These are phyloP conservation scores for Acacia acuminata DNA, from an alignment of 306 rosid species.

Conservation along the genomic window DNA sequence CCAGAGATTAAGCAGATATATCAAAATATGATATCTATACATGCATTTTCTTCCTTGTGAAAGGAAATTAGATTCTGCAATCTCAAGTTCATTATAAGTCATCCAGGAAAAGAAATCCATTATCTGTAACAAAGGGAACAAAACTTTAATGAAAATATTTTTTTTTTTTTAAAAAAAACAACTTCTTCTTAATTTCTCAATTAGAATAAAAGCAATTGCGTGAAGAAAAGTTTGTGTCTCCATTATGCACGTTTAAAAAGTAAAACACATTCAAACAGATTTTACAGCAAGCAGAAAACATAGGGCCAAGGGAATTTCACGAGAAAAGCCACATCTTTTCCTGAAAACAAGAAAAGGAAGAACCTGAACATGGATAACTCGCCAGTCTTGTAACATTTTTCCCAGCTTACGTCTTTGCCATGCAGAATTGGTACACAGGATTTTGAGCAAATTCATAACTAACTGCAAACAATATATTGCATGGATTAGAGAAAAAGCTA, in stretches of 20 bases:
- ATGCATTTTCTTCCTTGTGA: neutral
- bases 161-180: neutral
- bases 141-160: constrained; percentile 13
- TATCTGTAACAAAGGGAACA: constrained; percentile 1
- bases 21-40: constrained; percentile 17
- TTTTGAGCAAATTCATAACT: constrained; percentile 73
- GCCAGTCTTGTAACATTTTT: constrained; percentile 95
- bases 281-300: constrained; percentile 1
- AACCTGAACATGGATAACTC: constrained; percentile 83
- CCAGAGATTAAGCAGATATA: constrained; percentile 16
- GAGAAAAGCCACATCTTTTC: neutral
- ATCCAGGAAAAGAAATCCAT: neutral
- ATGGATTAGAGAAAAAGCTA: constrained; percentile 34
- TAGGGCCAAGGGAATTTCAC: neutral
- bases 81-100: constrained; percentile 18
- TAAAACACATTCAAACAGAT: constrained; percentile 1
- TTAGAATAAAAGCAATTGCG: constrained; percentile 10
- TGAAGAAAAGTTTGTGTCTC: constrained; percentile 1
- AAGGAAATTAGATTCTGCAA: constrained; percentile 2
- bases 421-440: constrained; percentile 88
- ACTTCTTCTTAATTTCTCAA: neutral
- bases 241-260: neutral
- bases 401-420: constrained; percentile 99
- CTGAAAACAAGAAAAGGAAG: constrained; percentile 34
- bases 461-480: constrained; percentile 58